Evolutionary conservation across 306 rosid species (phyloP).

Genomic region (Lupinus albus): DNA sequence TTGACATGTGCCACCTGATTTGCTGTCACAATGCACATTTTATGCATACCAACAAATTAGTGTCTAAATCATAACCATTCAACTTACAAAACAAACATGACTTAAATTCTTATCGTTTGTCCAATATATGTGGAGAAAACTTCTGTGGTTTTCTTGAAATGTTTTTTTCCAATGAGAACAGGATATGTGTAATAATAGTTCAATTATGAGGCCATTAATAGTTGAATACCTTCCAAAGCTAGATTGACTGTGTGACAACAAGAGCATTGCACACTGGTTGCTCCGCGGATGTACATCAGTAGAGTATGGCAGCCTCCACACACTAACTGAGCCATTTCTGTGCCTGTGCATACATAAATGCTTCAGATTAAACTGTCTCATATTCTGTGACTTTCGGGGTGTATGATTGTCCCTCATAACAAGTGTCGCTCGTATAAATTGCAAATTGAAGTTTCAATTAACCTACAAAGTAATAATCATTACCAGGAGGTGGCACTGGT

Average conservation of each 20-base stretch:
- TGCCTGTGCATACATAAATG: conserved; percentile 56
- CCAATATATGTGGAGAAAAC: neutral
- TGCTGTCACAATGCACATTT: conserved; percentile 61
- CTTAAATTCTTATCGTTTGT: neutral
- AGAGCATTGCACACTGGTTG: conserved; percentile 95
- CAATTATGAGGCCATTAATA: conserved; percentile 11
- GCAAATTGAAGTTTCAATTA: conserved; percentile 23
- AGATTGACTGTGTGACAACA: conserved; percentile 98
- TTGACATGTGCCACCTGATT: conserved; percentile 98
- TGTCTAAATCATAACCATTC: conserved; percentile 30
- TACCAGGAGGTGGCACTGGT: conserved; percentile 95
- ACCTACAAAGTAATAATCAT: conserved; percentile 31
- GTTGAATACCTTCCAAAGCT: conserved; percentile 83
- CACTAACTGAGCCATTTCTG: conserved; percentile 99
- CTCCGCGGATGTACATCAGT: conserved; percentile 96
- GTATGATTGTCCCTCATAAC: no score
- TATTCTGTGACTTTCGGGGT: no score
- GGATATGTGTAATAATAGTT: no score
- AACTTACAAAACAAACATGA: conserved; percentile 32
- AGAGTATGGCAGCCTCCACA: conserved; percentile 98
- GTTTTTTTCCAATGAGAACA: no score
- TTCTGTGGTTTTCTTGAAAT: no score
- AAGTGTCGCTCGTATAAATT: no score
- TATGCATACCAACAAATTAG: conserved; percentile 29
- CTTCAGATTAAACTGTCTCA: conserved; percentile 26